Conservation (phyloP, 164 flowering plant genomes). For the Paratinospora sagittata region DNA sequence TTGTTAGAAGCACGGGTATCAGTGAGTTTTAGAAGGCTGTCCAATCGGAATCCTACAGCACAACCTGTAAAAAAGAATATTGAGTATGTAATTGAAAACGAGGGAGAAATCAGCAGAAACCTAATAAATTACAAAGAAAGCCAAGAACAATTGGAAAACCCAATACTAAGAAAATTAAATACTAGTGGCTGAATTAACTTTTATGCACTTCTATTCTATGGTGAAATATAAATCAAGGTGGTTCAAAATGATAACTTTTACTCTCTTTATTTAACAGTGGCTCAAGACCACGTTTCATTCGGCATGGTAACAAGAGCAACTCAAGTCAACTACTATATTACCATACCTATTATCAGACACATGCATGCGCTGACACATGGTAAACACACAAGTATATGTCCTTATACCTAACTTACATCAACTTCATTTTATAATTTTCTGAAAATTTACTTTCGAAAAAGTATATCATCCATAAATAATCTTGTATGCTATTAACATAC, state of each 20-base stretch:
- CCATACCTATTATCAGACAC: too few species aligned
- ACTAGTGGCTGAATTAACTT: neutral
- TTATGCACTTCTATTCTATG: neutral
- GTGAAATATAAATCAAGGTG: neutral
- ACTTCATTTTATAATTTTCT: too few species aligned
- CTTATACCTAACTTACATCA: too few species aligned
- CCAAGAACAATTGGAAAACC: too few species aligned
- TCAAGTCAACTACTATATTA: neutral
- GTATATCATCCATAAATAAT: too few species aligned
- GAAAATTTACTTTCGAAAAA: too few species aligned
- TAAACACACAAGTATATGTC: too few species aligned
- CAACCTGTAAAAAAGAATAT: slow-evolving; percentile 42
- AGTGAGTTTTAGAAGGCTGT: slow-evolving; percentile 72
- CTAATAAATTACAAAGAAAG: neutral
- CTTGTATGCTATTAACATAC: too few species aligned
- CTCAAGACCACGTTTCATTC: neutral
- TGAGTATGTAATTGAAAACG: neutral
- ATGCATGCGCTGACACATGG: too few species aligned
- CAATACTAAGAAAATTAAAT: too few species aligned
- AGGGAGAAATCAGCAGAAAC: neutral
- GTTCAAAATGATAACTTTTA: neutral
- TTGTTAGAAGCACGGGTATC: slow-evolving; percentile 83
- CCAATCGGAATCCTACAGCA: slow-evolving; percentile 84
- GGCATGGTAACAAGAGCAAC: neutral
- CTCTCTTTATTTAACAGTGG: neutral